Base-by-base conservation (phyloP, 345 rosid genomes). In the Psidium friedrichsthalianum region DNA sequence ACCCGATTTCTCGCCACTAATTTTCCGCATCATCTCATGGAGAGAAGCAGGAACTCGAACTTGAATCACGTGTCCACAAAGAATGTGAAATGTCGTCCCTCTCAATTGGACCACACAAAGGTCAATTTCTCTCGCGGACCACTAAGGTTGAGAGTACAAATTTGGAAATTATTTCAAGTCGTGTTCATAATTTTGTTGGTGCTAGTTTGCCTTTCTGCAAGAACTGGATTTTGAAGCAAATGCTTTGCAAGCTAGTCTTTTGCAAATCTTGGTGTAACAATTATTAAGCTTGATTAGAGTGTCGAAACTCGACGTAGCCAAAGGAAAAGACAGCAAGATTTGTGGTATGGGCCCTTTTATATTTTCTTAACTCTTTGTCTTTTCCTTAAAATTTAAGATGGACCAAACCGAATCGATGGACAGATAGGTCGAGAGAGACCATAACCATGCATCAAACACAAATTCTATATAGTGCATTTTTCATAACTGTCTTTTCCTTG, bases 361-460 rank as follows among this genome's bases (percentile, higher is more conserved):
- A 4, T 47, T 52, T 52, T 52, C 54, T 0, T 52, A 13, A 14
- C 54, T 52, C 54, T 49, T 9, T 49, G 51, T 49, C 16, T 3
- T 52, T 52, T 1, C 18, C 54, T n/a, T 58, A 32, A 58, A 58
- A n/a, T 57, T 4, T 57, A 0, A 2, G 14, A 57, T 57, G 15
- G 29, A 10, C 61, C 12, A 36, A 24, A 0, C 29, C 27, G 0
- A 0, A 57, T 25, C 14, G 61, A 57, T 25, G 29, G n/a, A 24
- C 3, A 3, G 29, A 57, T 24, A 24, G 61, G 10, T 11, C 25
- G 14, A 57, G 61, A 57, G 2, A 0, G 29, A 24, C 54, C 54
- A 12, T 10, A 51, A 12, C 54, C 54, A 51, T 12, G 15, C 54
- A 5, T 18, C 3, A 51, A 52, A 52, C 54, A 14, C 54, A 52